Evolutionary conservation across 306 rosid genomes (phyloP), one percentile per base, ranked within the genome.

Genomic region (Vigna reflexopilosa): DNA sequence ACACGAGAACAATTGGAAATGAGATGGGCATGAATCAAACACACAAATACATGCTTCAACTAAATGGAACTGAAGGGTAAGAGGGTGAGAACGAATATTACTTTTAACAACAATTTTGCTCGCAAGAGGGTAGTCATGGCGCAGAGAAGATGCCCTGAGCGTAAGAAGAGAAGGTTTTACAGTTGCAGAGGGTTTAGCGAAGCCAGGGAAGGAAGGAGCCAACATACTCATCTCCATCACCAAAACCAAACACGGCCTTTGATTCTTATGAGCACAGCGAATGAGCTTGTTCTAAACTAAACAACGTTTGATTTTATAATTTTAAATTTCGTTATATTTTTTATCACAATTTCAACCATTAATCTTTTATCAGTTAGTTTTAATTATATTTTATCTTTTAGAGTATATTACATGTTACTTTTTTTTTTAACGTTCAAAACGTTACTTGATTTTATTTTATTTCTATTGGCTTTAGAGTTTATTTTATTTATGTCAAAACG

Each of bases 101-200:
- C 97, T 93, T 86, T 63, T 82, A 44, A 91, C 86, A 70, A 91
- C 50, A 59, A 93, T 75, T 89, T 88, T 89, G 92, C 95, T 89
- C 15, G 92, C 98, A 51, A 91, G 98, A 1, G 98, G 93, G 70
- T 80, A 89, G 26, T 86, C 88, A 1, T 66, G 69, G 45, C 77
- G 89, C 84, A 84, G 78, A 80, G 90, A 93, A 34, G 91, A 82
- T 83, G 56, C 20, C 44, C 81, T 76, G 77, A 91, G 79, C 28
- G 68, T 89, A 38, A 83, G 65, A 62, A 85, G 50, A 83, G 73
- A 70, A 30, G 73, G 80, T 50, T 50, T 79, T 12, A 64, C 49
- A 38, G 14, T 17, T 20, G 32, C 71, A 2, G 6, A 16, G 26
- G 83, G 71, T 44, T 64, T 84, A 44, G 77, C 55, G 70, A 36